Percentiles rank a stretch among this genome's conserved stretches.
phyloP scores from a whole-genome alignment of 768 basidiomycete species.

The Pleurotus eryngii region DNA sequence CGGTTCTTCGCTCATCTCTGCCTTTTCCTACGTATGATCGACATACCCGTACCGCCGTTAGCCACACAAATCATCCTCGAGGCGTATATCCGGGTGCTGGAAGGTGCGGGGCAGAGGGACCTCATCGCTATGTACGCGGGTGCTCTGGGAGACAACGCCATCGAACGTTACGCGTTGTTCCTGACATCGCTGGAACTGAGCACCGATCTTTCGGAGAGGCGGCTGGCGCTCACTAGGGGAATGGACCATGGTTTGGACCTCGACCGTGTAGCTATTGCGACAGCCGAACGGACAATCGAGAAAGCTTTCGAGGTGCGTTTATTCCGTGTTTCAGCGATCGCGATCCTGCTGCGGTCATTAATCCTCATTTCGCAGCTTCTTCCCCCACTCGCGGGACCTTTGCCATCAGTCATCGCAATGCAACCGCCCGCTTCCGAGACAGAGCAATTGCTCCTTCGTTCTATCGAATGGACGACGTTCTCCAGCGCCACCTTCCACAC shows the following conservation, averaged over 20 bases:
- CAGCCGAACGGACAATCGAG: slow-evolving; percentile 77
- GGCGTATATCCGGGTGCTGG: slow-evolving; percentile 83
- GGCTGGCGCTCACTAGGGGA: slow-evolving; percentile 68
- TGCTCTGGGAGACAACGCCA: slow-evolving; percentile 85
- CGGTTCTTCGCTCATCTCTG: slow-evolving; percentile 95
- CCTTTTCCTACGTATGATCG: slow-evolving; percentile 83
- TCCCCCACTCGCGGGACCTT: slow-evolving; percentile 48
- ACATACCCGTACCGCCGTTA: slow-evolving; percentile 64
- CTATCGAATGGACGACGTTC: slow-evolving; percentile 93
- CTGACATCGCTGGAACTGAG: slow-evolving; percentile 71
- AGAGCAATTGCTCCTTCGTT: slow-evolving; percentile 71
- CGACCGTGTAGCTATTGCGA: slow-evolving; percentile 70
- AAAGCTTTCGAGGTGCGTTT: slow-evolving; percentile 58
- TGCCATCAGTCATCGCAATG: slow-evolving; percentile 57
- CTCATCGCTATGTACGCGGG: slow-evolving; percentile 94
- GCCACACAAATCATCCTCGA: slow-evolving; percentile 83
- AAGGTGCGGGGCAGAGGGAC: slow-evolving; percentile 79
- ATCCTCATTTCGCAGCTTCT: slow-evolving; percentile 37
- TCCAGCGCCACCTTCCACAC: slow-evolving; percentile 67
- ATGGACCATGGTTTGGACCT: slow-evolving; percentile 84
- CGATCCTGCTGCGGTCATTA: not conserved
- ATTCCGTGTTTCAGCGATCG: slow-evolving; percentile 3
- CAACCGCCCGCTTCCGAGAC: slow-evolving; percentile 54
- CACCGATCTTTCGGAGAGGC: slow-evolving; percentile 61
- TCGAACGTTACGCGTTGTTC: slow-evolving; percentile 91